Evolutionary conservation across 83 land plant species (phyloP), one percentile per base, ranked within the genome.

Genomic region (Isoetes engelmannii): DNA sequence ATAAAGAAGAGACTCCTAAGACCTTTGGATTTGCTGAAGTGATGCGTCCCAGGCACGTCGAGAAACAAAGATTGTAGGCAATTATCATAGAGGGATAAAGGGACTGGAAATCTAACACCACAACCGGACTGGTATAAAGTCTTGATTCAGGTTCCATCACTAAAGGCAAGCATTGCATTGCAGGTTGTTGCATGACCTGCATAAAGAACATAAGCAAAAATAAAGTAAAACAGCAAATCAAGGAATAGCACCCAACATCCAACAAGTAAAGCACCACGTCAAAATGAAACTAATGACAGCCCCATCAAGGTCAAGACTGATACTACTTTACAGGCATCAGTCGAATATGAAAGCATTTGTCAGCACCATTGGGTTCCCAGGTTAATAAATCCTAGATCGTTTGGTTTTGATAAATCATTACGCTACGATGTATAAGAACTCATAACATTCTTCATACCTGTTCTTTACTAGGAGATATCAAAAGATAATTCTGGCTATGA

Each of bases 91-190:
- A 94, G 53, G 98, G 98, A 80, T 94, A 94, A 59, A 94, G 88
- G 43, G 98, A 87, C 75, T 94, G 98, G 68, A 94, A 94, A 69
- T 94, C 98, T 74, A 94, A 75, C 44, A 94, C 98, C 72, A 94
- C 81, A 37, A 94, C 98, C 37, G 98, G 98, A 77, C 94, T 96
- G 71, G 85, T 78, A 72, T 94, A 94, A 70, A 90, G 86, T 47
- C 85, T 86, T 49, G 98, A 94, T 72, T 90, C 92, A 46, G 98
- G 98, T 69, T 94, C 98, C 98, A 94, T 90, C n/a, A 94, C 98
- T 53, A 94, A 84, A 15, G 98, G 98, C 28, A 90, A 72, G 64
- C 98, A 94, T 68, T 90, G 90, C 98, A 94, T 90, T 69, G 96
- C 98, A 21, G 98, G 98, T 79, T 94, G 98, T 71, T 79, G 79